A percentile compares a stretch with the other conserved stretches of the same genome.
phyloP scores from a whole-genome alignment of 345 rosid species.

The Bruguiera gymnorhiza region DNA sequence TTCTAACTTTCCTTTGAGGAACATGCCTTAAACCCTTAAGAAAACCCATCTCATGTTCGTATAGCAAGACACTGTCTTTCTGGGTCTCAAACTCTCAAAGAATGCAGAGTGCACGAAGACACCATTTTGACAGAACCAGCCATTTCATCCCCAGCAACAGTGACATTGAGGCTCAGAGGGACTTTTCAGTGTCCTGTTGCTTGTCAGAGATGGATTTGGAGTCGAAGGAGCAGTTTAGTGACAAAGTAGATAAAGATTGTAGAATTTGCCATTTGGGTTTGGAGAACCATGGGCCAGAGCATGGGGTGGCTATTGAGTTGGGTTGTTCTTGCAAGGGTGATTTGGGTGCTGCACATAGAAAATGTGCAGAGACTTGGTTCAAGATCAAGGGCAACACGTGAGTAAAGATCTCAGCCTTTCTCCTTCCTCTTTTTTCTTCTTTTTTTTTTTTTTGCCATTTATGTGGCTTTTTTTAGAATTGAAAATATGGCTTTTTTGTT shows the following conservation, averaged over 20 bases:
- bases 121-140: slow-evolving; percentile 13
- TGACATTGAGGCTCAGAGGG: slow-evolving; percentile 37
- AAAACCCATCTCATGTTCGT: not conserved
- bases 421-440: no score
- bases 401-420: slow-evolving; percentile 18
- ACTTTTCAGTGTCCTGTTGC: slow-evolving; percentile 36
- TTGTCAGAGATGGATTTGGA: slow-evolving; percentile 38
- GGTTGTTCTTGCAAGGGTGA: slow-evolving; percentile 61
- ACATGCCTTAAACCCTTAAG: slow-evolving; percentile 5
- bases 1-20: not conserved
- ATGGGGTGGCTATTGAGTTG: slow-evolving; percentile 42
- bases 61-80: not conserved
- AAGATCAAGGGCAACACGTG: slow-evolving; percentile 57
- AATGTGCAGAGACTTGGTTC: slow-evolving; percentile 71
- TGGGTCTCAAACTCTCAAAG: slow-evolving; percentile 12
- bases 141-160: slow-evolving; percentile 20
- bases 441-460: no score
- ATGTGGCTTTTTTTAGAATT: no score
- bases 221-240: slow-evolving; percentile 31
- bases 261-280: slow-evolving; percentile 60
- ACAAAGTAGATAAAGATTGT: slow-evolving; percentile 36
- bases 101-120: slow-evolving; percentile 35
- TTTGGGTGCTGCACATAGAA: slow-evolving; percentile 49
- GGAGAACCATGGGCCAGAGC: slow-evolving; percentile 32
- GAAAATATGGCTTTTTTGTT: no score